Percentiles rank a stretch among this genome's conserved stretches.
These are phyloP conservation scores for Ophiobolus disseminans DNA, from an alignment of 2,329 filamentous ascomycete species.

Conservation along the genomic window DNA sequence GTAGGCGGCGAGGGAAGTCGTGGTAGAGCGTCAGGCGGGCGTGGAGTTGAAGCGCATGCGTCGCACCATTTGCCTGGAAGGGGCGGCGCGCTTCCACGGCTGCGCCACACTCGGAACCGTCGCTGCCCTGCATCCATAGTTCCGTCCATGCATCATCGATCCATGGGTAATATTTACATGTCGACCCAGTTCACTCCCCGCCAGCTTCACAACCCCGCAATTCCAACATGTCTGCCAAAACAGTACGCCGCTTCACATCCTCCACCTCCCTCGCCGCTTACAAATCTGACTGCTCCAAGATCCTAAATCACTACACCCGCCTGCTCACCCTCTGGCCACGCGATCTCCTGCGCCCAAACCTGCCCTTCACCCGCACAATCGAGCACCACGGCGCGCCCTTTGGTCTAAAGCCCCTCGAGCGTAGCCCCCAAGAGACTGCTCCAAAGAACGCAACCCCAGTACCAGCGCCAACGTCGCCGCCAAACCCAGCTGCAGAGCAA, in stretches of 20 bases:
- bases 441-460: constrained; percentile 9
- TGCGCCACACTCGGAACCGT: no score
- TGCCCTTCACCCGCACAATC: constrained; percentile 55
- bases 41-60: no score
- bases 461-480: constrained; percentile 15
- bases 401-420: constrained; percentile 35
- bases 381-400: constrained; percentile 47
- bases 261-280: neutral
- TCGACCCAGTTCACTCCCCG: neutral
- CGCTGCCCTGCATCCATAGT: no score
- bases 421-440: constrained; percentile 18
- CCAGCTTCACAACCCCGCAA: neutral
- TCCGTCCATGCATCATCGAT: no score
- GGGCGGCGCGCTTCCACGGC: no score
- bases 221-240: constrained; percentile 26
- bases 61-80: no score
- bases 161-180: no score
- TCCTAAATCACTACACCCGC: constrained; percentile 59
- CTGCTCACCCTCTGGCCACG: constrained; percentile 58
- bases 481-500: constrained; percentile 45
- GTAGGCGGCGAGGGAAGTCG: no score
- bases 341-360: constrained; percentile 58
- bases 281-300: constrained; percentile 18
- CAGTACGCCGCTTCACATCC: constrained; percentile 16
- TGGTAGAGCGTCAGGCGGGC: no score